Conservation (phyloP, 495 filamentous ascomycete species). For the Wilcoxina mikolae region DNA sequence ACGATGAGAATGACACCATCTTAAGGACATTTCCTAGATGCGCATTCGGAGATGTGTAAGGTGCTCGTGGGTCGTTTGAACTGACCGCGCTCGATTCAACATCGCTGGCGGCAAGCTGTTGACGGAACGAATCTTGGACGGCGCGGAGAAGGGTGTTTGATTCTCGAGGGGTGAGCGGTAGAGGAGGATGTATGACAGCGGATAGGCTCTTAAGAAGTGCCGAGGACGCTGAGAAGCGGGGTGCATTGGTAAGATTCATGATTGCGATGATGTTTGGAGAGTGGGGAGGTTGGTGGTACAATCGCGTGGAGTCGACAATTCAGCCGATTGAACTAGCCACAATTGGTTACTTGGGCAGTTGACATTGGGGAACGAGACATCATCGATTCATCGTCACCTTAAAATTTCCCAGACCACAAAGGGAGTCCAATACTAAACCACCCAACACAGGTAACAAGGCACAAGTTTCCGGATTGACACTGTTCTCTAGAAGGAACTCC, state of each 20-base stretch:
- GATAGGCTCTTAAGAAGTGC: not conserved
- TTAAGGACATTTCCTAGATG: constrained; percentile 3
- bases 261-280: not conserved
- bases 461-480: no score
- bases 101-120: not conserved
- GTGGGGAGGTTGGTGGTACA: not conserved
- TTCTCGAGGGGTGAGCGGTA: constrained; percentile 1
- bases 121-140: constrained; percentile 6
- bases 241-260: not conserved
- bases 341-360: no score
- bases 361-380: no score
- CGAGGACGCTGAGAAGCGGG: not conserved
- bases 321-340: no score
- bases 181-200: constrained; percentile 1
- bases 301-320: no score
- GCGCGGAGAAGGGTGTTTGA: constrained; percentile 6
- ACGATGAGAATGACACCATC: not conserved
- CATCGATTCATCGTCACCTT: no score
- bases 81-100: not conserved
- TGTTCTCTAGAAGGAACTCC: no score
- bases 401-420: no score
- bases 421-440: no score
- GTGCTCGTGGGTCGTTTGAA: not conserved
- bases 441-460: no score
- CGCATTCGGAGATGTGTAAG: not conserved